Evolutionary conservation across 345 rosid species (phyloP).

Genomic region (Kandelia obovata): DNA sequence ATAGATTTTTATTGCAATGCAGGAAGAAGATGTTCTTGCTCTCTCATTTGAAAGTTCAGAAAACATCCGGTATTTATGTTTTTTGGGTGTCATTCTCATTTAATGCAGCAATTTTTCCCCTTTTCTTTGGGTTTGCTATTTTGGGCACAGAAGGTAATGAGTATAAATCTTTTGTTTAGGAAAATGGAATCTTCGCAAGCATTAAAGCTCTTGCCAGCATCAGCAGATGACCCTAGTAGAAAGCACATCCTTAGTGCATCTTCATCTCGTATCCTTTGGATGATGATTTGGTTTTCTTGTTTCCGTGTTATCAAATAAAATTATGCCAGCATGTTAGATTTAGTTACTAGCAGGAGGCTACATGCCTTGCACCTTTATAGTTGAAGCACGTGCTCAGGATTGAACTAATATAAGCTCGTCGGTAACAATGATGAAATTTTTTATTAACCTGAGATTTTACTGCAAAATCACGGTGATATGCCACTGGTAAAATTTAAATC

Average conservation of each 20-base stretch:
- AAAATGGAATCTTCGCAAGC: slow-evolving; percentile 58
- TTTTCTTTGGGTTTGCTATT: slow-evolving; percentile 4
- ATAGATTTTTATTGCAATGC: slow-evolving; percentile 30
- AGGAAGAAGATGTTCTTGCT: slow-evolving; percentile 61
- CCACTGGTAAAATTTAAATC: too few relatives aligned
- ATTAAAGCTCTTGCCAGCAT: slow-evolving; percentile 64
- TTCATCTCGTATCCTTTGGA: slow-evolving; percentile 74
- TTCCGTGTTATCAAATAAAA: not conserved
- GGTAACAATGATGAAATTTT: too few relatives aligned
- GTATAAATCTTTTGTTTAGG: slow-evolving; percentile 41
- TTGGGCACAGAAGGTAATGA: slow-evolving; percentile 14
- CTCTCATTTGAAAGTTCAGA: slow-evolving; percentile 48
- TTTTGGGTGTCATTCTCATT: slow-evolving; percentile 1
- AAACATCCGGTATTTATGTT: slow-evolving; percentile 46
- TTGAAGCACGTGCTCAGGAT: too few relatives aligned
- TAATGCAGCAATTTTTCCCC: not conserved
- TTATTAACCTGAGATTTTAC: too few relatives aligned
- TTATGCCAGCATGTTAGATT: too few relatives aligned
- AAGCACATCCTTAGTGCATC: slow-evolving; percentile 59
- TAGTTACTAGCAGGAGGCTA: too few relatives aligned
- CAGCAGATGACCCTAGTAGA: slow-evolving; percentile 73
- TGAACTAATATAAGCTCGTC: too few relatives aligned
- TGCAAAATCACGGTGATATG: too few relatives aligned
- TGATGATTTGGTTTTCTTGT: slow-evolving; percentile 1
- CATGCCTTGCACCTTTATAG: too few relatives aligned